Conservation (phyloP, 2,329 filamentous ascomycete genomes). For the Harringtonia lauricola region DNA sequence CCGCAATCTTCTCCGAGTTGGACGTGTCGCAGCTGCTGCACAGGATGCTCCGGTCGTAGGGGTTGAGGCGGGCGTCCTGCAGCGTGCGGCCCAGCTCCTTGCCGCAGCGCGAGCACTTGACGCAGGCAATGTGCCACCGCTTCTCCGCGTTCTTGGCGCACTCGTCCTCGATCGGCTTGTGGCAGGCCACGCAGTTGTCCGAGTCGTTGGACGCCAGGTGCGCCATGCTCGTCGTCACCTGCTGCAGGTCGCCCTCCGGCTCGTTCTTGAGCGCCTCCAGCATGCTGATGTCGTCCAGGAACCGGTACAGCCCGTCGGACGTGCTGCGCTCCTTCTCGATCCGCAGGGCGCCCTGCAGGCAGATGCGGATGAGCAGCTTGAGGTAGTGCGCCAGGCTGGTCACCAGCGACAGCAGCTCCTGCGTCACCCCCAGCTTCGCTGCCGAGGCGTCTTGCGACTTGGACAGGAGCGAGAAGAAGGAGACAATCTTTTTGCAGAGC, state of each 20-base stretch:
- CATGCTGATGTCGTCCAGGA: constrained; percentile 73
- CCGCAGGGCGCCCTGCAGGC: constrained; percentile 83
- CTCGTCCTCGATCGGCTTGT: constrained; percentile 87
- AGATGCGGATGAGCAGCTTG: constrained; percentile 94
- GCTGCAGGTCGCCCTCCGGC: constrained; percentile 39
- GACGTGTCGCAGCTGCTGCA: constrained; percentile 57
- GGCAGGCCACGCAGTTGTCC: constrained; percentile 74
- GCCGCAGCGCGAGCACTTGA: constrained; percentile 58
- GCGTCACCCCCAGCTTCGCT: constrained; percentile 86
- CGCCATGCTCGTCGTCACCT: constrained; percentile 54
- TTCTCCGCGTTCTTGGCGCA: constrained; percentile 66
- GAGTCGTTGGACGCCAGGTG: constrained; percentile 63
- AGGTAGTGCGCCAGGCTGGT: constrained; percentile 95
- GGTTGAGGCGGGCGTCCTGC: constrained; percentile 60
- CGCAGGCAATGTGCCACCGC: constrained; percentile 76
- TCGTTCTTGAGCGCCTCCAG: constrained; percentile 68
- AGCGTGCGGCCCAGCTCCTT: constrained; percentile 58
- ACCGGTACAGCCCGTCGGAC: constrained; percentile 65
- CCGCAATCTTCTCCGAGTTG: constrained; percentile 36
- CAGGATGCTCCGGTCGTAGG: constrained; percentile 55
- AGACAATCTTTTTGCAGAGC: constrained; percentile 98
- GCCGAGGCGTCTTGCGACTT: constrained; percentile 90
- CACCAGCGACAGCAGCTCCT: constrained; percentile 94
- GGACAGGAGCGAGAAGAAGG: constrained; percentile 89
- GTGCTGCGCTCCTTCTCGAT: constrained; percentile 74